Conservation (phyloP, 169 alveolate genomes). For the Miamiensis avidus region DNA sequence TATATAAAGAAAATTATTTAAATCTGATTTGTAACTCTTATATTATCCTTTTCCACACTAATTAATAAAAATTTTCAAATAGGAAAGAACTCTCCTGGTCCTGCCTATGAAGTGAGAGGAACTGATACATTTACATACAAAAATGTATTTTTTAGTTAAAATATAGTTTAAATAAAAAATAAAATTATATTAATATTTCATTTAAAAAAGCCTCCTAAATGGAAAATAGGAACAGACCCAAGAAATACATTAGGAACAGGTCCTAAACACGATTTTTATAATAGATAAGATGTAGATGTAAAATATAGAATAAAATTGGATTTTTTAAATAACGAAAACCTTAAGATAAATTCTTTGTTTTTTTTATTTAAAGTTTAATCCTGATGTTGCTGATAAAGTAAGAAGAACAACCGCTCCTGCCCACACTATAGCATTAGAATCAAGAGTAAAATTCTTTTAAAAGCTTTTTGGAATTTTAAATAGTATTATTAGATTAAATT, state of each 20-base stretch:
- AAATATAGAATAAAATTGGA: neutral
- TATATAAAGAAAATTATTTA: no score
- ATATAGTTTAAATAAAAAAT: neutral
- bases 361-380: constrained; percentile 30
- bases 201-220: constrained; percentile 19
- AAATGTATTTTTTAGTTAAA: neutral
- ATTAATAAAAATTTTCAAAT: no score
- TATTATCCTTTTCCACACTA: no score
- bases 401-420: constrained; percentile 39
- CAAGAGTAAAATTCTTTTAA: no score
- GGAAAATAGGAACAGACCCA: constrained; percentile 37
- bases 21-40: no score
- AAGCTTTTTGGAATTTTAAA: no score
- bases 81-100: constrained; percentile 51
- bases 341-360: no score
- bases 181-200: neutral
- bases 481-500: neutral
- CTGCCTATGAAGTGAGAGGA: constrained; percentile 43
- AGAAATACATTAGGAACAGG: constrained; percentile 47
- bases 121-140: constrained; percentile 40
- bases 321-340: neutral
- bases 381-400: constrained; percentile 37
- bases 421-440: constrained; percentile 33
- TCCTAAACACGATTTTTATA: constrained; percentile 44
- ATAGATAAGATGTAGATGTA: constrained; percentile 52